Conservation (phyloP, 2,329 filamentous ascomycete genomes). For the Colletotrichum siamense region DNA sequence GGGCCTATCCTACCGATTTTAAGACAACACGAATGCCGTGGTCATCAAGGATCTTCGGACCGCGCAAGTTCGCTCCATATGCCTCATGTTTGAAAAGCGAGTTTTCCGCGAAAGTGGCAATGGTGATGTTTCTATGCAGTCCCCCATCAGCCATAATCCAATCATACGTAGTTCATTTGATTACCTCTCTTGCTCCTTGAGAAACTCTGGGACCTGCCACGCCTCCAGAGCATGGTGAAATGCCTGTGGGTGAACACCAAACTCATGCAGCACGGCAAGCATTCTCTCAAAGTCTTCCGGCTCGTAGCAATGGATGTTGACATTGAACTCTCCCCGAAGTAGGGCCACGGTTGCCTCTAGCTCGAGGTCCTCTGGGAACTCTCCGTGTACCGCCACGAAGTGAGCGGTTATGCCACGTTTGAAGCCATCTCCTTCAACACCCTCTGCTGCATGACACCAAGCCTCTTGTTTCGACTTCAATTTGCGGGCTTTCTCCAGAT, state of each 20-base stretch:
- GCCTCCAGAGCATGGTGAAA: constrained; percentile 47
- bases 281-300: constrained; percentile 47
- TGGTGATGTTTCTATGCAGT: constrained; percentile 36
- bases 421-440: background rate
- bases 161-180: fast-evolving
- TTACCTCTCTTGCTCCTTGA: constrained; percentile 37
- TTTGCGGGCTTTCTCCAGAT: constrained; percentile 38
- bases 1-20: constrained; percentile 34
- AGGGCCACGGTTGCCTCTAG: constrained; percentile 44
- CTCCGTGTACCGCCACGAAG: background rate
- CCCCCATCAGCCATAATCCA: background rate
- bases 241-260: constrained; percentile 42
- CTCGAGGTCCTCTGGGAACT: constrained; percentile 38
- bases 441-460: constrained; percentile 9
- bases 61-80: constrained; percentile 43
- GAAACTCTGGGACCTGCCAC: constrained; percentile 43
- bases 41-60: constrained; percentile 42
- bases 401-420: too few species aligned
- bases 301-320: constrained; percentile 51
- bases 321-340: constrained; percentile 42
- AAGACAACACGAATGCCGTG: constrained; percentile 45
- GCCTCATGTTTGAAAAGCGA: constrained; percentile 46
- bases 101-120: constrained; percentile 47
- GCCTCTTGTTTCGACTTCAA: constrained; percentile 39
- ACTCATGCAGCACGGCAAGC: constrained; percentile 44